A percentile compares a stretch with the other conserved stretches of the same genome.
These are phyloP conservation scores for Astragalus glycyphyllos DNA, from an alignment of 306 rosid species.

Conservation along the genomic window DNA sequence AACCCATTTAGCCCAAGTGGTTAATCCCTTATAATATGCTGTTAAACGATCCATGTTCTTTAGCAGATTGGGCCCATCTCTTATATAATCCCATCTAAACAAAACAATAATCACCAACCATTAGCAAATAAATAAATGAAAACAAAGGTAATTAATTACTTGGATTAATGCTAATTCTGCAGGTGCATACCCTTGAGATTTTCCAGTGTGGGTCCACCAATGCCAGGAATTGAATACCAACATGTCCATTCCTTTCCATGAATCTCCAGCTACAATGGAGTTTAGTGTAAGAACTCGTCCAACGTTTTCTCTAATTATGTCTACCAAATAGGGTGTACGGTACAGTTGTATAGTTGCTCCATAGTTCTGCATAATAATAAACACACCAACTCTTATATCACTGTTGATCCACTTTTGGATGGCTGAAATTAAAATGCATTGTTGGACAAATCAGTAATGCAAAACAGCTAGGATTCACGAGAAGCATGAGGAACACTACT, in stretches of 20 bases:
- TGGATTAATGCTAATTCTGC: not conserved
- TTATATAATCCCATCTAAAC: conserved; percentile 81
- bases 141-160: no score
- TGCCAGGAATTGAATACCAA: conserved; percentile 94
- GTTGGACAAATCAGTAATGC: conserved; percentile 27
- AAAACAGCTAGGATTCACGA: conserved; percentile 29
- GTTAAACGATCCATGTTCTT: conserved; percentile 82
- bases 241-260: conserved; percentile 89
- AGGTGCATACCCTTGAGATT: conserved; percentile 68
- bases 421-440: no score
- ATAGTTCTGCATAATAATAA: conserved; percentile 61
- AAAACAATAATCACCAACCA: not conserved
- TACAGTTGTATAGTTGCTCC: conserved; percentile 69
- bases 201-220: conserved; percentile 95
- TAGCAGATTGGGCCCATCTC: conserved; percentile 63
- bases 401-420: conserved; percentile 31
- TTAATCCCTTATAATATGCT: conserved; percentile 75
- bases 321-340: conserved; percentile 87
- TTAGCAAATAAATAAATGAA: not conserved
- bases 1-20: conserved; percentile 93
- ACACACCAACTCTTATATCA: conserved; percentile 14
- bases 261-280: conserved; percentile 71
- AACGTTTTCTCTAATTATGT: conserved; percentile 59
- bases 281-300: conserved; percentile 77
- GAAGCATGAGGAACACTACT: not conserved